Evolutionary conservation across 2,329 filamentous ascomycete genomes (phyloP).

Genomic region (Ophiostoma pallidulum): DNA sequence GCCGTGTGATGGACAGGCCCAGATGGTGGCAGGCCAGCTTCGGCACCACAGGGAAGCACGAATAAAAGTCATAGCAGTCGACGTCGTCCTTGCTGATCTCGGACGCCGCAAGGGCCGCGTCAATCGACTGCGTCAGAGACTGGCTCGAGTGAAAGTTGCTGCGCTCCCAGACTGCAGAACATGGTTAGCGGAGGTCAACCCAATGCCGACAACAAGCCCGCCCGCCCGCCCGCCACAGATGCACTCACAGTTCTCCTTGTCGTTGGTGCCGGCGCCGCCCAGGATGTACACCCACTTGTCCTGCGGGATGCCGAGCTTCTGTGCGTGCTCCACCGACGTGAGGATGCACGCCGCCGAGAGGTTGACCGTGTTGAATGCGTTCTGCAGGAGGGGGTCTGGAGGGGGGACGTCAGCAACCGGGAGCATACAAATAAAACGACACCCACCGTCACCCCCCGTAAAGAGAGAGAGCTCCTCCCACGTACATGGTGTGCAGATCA

Average conservation of each 20-base stretch:
- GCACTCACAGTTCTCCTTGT: constrained; percentile 6
- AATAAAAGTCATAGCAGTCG: constrained; percentile 12
- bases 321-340: constrained; percentile 10
- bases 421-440: too few relatives aligned
- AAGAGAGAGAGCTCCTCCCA: too few relatives aligned
- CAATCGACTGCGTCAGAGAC: constrained; percentile 8
- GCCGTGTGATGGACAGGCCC: constrained; percentile 1
- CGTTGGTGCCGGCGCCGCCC: constrained; percentile 12
- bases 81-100: constrained; percentile 1
- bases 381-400: constrained; percentile 11
- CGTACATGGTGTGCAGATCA: constrained; percentile 13
- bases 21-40: constrained; percentile 12
- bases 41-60: constrained; percentile 13
- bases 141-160: constrained; percentile 9
- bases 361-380: constrained; percentile 14
- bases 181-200: not conserved
- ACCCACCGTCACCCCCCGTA: too few relatives aligned
- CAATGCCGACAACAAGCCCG: too few relatives aligned
- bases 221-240: not conserved
- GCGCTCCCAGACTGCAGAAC: constrained; percentile 6
- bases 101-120: constrained; percentile 5
- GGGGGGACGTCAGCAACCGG: too few relatives aligned
- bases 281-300: constrained; percentile 7
- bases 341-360: constrained; percentile 10
- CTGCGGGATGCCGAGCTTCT: constrained; percentile 6